A percentile compares a stretch with the other conserved stretches of the same genome.
Conservation (phyloP, 75 land plant genomes). For the Gnetum montanum region DNA sequence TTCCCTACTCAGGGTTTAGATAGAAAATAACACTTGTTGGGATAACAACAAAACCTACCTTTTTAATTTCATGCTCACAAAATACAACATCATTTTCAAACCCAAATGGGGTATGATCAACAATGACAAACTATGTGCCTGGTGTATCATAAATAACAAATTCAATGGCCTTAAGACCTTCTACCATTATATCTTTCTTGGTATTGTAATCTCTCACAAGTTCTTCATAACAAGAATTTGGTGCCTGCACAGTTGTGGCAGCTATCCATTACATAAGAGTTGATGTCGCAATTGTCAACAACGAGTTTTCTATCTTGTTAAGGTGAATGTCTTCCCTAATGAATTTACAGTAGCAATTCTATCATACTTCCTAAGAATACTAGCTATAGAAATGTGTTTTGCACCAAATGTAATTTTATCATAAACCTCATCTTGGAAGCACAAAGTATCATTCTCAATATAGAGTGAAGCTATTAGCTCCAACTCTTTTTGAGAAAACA, state of each 20-base stretch:
- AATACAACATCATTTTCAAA: constrained; percentile 69
- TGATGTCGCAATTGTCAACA: constrained; percentile 83
- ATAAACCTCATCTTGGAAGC: constrained; percentile 86
- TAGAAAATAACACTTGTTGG: too few relatives aligned
- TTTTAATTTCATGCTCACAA: constrained; percentile 85
- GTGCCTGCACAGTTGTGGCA: constrained; percentile 64
- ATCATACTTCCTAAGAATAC: constrained; percentile 90
- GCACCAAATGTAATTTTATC: constrained; percentile 73
- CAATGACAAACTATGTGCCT: constrained; percentile 93
- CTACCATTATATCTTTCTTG: constrained; percentile 71
- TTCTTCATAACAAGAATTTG: constrained; percentile 73
- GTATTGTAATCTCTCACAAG: constrained; percentile 57
- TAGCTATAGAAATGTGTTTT: constrained; percentile 84
- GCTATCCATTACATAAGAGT: constrained; percentile 90
- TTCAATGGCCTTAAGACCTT: constrained; percentile 76
- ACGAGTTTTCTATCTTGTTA: constrained; percentile 95
- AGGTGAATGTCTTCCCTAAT: constrained; percentile 89
- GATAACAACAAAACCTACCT: constrained; percentile 60
- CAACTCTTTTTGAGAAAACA: constrained; percentile 79
- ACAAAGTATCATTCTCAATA: constrained; percentile 74
- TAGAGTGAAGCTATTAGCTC: constrained; percentile 83
- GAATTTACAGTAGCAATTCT: constrained; percentile 92
- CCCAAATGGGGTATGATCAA: constrained; percentile 95
- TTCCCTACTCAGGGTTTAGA: too few relatives aligned
- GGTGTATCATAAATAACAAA: constrained; percentile 83